Conservation (phyloP, 176 grass and related monocot species). For the Phoenix roebelenii region DNA sequence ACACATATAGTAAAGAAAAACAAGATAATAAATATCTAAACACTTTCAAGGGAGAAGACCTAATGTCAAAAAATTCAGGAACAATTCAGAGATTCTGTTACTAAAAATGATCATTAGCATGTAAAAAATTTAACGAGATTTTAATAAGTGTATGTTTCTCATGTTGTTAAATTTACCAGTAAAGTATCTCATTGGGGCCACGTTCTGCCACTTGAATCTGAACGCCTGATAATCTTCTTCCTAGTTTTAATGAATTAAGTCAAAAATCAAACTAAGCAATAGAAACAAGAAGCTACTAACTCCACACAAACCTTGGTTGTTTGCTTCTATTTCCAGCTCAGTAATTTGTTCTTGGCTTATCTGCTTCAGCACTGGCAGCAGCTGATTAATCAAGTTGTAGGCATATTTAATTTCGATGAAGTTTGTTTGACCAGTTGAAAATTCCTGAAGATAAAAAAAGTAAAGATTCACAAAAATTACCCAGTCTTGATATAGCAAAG, state of each 20-base stretch:
- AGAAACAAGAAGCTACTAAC: slow-evolving; percentile 1
- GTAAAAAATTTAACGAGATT: too few relatives aligned
- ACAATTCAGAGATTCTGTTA: too few relatives aligned
- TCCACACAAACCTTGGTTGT: slow-evolving; percentile 63
- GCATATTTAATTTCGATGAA: slow-evolving; percentile 56
- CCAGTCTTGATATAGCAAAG: slow-evolving; percentile 7
- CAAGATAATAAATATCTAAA: too few relatives aligned
- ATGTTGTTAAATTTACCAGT: slow-evolving; percentile 34
- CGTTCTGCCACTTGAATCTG: slow-evolving; percentile 67
- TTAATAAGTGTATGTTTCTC: too few relatives aligned
- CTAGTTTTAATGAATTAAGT: slow-evolving; percentile 32
- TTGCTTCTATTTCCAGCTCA: slow-evolving; percentile 84
- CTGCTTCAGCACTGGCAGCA: slow-evolving; percentile 56
- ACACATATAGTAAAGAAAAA: too few relatives aligned
- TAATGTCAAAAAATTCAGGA: too few relatives aligned
- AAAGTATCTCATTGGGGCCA: slow-evolving; percentile 34
- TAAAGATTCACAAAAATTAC: neutral
- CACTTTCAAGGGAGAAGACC: too few relatives aligned
- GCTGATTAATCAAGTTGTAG: slow-evolving; percentile 63
- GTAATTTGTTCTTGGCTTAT: slow-evolving; percentile 77
- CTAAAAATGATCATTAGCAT: too few relatives aligned
- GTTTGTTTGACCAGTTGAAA: slow-evolving; percentile 27
- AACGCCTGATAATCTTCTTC: slow-evolving; percentile 52
- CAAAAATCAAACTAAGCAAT: slow-evolving; percentile 7
- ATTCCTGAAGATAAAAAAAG: slow-evolving; percentile 31